Evolutionary conservation across 2,329 filamentous ascomycete species (phyloP).

Genomic region (Monilinia fructigena): DNA sequence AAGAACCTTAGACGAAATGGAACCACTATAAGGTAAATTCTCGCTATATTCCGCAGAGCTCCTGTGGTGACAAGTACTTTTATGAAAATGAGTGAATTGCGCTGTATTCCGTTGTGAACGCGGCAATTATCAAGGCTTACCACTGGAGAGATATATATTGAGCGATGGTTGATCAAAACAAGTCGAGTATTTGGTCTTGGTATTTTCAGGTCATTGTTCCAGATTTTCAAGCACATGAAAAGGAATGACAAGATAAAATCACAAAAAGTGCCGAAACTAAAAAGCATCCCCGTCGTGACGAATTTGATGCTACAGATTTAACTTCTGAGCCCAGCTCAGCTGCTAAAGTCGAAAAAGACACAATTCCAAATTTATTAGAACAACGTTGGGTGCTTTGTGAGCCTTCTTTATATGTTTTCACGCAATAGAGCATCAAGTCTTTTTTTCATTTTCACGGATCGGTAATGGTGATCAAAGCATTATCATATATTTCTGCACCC

Average conservation of each 20-base stretch:
- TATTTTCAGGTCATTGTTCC: background rate
- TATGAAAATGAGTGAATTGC: slow-evolving; percentile 1
- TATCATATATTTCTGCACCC: background rate
- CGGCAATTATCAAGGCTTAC: background rate
- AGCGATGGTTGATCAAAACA: background rate
- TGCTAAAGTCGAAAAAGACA: background rate
- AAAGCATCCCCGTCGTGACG: no score
- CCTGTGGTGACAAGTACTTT: background rate
- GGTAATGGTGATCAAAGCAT: background rate
- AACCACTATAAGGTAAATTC: background rate
- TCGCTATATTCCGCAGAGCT: background rate
- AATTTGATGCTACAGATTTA: no score
- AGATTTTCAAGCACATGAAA: background rate
- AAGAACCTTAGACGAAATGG: background rate
- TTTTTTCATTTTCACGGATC: background rate
- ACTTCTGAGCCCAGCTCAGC: background rate
- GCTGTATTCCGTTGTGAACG: background rate
- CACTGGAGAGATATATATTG: background rate
- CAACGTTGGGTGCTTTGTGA: background rate
- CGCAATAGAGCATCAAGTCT: background rate
- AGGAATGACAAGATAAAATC: background rate
- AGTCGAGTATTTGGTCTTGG: background rate
- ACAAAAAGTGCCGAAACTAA: no score
- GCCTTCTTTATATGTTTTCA: no score
- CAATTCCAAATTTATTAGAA: background rate